Evolutionary conservation across 371 early-diverging fungal species (phyloP).

Genomic region (Apophysomyces trapeziformis): DNA sequence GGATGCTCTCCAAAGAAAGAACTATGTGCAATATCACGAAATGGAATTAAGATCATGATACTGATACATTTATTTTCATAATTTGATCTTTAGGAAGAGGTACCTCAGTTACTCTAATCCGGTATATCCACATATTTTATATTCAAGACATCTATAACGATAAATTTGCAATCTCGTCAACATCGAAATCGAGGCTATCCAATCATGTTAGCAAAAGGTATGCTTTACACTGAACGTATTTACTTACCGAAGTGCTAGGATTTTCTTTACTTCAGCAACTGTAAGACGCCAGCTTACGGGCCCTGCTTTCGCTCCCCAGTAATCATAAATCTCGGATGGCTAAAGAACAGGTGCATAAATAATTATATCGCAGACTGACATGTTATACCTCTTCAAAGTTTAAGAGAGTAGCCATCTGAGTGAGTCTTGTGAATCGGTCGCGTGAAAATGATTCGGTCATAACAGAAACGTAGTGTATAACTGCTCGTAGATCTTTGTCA

Average conservation of each 20-base stretch:
- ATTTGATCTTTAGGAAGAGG: no score
- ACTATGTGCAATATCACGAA: no score
- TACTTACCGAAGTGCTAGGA: conserved; percentile 55
- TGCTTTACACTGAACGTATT: neutral
- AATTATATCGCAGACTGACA: neutral
- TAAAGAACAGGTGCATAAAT: conserved; percentile 18
- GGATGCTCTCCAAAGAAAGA: no score
- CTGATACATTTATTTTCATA: no score
- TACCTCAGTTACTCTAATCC: no score
- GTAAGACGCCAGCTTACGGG: conserved; percentile 42
- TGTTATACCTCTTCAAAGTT: conserved; percentile 71
- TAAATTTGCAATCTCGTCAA: conserved; percentile 48
- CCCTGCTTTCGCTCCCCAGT: conserved; percentile 63
- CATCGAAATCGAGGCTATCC: conserved; percentile 51
- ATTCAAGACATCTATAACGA: conserved; percentile 31
- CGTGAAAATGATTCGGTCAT: conserved; percentile 70
- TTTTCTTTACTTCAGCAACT: conserved; percentile 64
- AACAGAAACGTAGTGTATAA: conserved; percentile 71
- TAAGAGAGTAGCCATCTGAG: conserved; percentile 80
- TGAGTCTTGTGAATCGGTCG: conserved; percentile 77
- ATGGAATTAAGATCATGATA: no score
- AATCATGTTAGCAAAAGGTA: neutral
- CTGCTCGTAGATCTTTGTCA: conserved; percentile 86
- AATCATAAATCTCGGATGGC: conserved; percentile 72
- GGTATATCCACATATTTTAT: no score